Evolutionary conservation across 331 rosid genomes (phyloP), one percentile per base, ranked within the genome.

Genomic region (Ulmus americana): DNA sequence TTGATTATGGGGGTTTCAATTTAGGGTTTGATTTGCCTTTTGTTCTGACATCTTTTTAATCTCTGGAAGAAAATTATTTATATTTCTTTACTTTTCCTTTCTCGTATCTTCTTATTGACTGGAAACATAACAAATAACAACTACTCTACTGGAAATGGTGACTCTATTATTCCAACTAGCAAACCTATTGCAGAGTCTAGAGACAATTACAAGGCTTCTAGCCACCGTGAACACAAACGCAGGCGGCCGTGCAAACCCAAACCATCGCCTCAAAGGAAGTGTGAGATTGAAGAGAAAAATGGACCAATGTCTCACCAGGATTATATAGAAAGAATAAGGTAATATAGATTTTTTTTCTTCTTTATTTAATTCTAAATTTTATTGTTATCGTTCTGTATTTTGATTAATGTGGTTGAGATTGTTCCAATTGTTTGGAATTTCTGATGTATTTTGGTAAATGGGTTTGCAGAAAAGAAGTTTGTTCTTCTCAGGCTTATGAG

Each of bases 301-400:
- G 79, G 71, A 38, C 83, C 95, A 43, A 82, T 87, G 88, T 82
- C 94, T 11, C 97, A 90, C 74, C 77, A 49, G 68, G 95, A 83
- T 71, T 90, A 83, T 71, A 67, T 90, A 46, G 74, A 77, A 39
- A 87, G 74, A 73, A 85, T 84, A 80, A 87, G 90, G 97, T 65
- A 74, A 10, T 15, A 14, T 48, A 45, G 8, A 16, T 5, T 52
- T 52, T 20, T 22, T 50, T 18, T 20, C n/a, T 59, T 44, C 0
- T 51, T 5, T 47, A 50, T 48, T 35, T 8, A 6, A 15, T 8
- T 39, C 56, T 14, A 16, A 13, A 16, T 10, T 14, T 63, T 28
- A 12, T 14, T 45, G 5, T 18, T 43, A 13, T 42, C 28, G 46
- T 4, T 60, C 57, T 20, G 39, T 45, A 35, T 10, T 45, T 28